Percentiles rank a stretch among this genome's conserved stretches.
phyloP scores from a whole-genome alignment of 495 filamentous ascomycete species.

The Venustampulla echinocandica region DNA sequence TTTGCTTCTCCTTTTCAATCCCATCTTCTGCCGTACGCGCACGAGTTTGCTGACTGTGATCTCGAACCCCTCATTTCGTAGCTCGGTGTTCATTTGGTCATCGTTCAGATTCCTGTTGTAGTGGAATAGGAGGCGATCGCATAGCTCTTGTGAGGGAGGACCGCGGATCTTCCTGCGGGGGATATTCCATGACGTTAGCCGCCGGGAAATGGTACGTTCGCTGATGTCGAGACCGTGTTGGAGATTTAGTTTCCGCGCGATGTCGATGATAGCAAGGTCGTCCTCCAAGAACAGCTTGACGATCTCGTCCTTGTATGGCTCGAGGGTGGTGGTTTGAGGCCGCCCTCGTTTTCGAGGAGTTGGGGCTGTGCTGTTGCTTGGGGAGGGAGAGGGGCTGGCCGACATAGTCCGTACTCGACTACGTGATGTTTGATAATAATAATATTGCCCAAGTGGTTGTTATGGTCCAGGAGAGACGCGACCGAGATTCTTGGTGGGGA shows the following conservation, averaged over 20 bases:
- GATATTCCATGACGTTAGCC: constrained; percentile 20
- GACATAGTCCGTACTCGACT: constrained; percentile 14
- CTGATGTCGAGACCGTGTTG: constrained; percentile 18
- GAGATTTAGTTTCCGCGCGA: constrained; percentile 16
- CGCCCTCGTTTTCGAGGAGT: constrained; percentile 12
- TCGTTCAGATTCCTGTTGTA: constrained; percentile 24
- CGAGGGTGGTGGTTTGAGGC: constrained; percentile 16
- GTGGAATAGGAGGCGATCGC: constrained; percentile 12
- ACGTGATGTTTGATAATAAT: constrained; percentile 5
- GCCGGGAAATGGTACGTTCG: constrained; percentile 19
- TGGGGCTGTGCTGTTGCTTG: not conserved
- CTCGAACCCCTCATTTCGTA: constrained; percentile 16
- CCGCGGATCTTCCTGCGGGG: constrained; percentile 17
- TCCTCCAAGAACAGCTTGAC: constrained; percentile 17
- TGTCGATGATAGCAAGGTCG: constrained; percentile 19
- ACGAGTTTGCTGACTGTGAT: constrained; percentile 15
- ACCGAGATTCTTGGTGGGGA: no score
- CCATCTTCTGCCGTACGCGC: constrained; percentile 19
- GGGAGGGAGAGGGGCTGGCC: not conserved
- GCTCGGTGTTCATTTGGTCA: constrained; percentile 15
- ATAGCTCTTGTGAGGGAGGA: constrained; percentile 10
- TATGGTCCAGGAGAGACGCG: constrained; percentile 16
- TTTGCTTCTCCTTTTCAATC: constrained; percentile 18
- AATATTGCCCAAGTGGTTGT: constrained; percentile 16
- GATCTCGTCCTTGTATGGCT: constrained; percentile 18